Percentiles rank a stretch among this genome's conserved stretches.
Evolutionary conservation across 2,329 filamentous ascomycete species (phyloP).

Genomic region (Sporothrix euskadiensis): DNA sequence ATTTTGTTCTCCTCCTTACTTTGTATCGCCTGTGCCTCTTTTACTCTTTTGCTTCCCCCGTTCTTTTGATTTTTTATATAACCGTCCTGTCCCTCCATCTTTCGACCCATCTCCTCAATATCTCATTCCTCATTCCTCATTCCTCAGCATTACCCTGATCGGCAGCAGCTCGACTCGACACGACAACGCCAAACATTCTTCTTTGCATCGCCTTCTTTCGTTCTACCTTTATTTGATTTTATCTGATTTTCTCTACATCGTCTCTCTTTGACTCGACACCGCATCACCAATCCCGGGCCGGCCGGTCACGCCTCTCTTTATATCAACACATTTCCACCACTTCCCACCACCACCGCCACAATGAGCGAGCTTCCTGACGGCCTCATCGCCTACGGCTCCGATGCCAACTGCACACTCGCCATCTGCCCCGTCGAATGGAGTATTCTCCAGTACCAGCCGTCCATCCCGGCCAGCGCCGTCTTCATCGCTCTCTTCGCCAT

Average conservation of each 20-base stretch:
- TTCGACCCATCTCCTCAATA: background rate
- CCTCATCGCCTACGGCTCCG: constrained; percentile 46
- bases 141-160: constrained; percentile 8
- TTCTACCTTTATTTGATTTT: background rate
- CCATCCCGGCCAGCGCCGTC: constrained; percentile 44
- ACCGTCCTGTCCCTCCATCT: background rate
- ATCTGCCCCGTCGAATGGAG: constrained; percentile 49
- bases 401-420: constrained; percentile 52
- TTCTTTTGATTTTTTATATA: background rate
- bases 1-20: background rate
- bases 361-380: constrained; percentile 26
- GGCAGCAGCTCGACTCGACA: background rate
- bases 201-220: background rate
- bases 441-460: constrained; percentile 51
- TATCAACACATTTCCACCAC: background rate
- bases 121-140: background rate
- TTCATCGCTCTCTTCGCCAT: constrained; percentile 50
- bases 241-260: background rate
- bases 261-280: background rate
- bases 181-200: background rate
- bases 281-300: background rate
- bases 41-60: background rate
- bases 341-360: background rate
- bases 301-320: background rate
- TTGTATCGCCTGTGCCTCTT: background rate